A percentile compares a stretch with the other conserved stretches of the same genome.
phyloP scores from a whole-genome alignment of 2,329 filamentous ascomycete genomes.

The Pseudocercospora cruenta region DNA sequence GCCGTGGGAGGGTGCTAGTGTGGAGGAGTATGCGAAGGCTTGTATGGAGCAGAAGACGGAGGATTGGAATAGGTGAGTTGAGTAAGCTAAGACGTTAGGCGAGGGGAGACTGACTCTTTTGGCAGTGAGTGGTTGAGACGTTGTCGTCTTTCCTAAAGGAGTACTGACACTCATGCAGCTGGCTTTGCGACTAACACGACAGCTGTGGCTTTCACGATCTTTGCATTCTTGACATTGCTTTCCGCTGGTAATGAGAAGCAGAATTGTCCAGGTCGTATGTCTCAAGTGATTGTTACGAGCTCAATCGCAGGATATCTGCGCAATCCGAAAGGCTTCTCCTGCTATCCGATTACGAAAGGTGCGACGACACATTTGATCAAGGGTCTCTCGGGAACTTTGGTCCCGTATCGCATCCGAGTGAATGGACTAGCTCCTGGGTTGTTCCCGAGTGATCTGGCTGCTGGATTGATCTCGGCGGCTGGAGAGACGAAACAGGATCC shows the following conservation, averaged over 20 bases:
- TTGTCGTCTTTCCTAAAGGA: too few relatives aligned
- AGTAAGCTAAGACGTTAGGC: background rate
- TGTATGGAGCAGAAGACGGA: slow-evolving; percentile 26
- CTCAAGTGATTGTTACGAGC: slow-evolving; percentile 53
- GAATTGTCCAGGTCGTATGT: slow-evolving; percentile 35
- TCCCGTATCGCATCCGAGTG: slow-evolving; percentile 49
- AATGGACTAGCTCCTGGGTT: slow-evolving; percentile 59
- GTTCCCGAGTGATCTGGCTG: slow-evolving; percentile 67
- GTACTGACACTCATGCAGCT: background rate
- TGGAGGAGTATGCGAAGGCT: slow-evolving; percentile 29
- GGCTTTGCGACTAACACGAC: slow-evolving; percentile 40
- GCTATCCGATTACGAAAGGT: slow-evolving; percentile 53
- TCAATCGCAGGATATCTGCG: slow-evolving; percentile 52
- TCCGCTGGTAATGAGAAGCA: slow-evolving; percentile 45
- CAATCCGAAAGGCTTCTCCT: slow-evolving; percentile 40
- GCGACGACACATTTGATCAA: slow-evolving; percentile 55
- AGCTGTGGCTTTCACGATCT: slow-evolving; percentile 43
- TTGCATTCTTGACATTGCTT: slow-evolving; percentile 48
- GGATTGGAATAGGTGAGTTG: slow-evolving; percentile 24
- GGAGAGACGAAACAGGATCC: slow-evolving; percentile 34
- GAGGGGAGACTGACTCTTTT: too few relatives aligned
- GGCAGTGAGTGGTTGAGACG: too few relatives aligned
- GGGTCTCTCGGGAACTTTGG: slow-evolving; percentile 48
- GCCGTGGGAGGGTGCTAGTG: slow-evolving; percentile 9
- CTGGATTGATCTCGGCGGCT: slow-evolving; percentile 45